Evolutionary conservation across 1,284 basidiomycete species (phyloP).

Genomic region (Ustanciosporium gigantosporum): DNA sequence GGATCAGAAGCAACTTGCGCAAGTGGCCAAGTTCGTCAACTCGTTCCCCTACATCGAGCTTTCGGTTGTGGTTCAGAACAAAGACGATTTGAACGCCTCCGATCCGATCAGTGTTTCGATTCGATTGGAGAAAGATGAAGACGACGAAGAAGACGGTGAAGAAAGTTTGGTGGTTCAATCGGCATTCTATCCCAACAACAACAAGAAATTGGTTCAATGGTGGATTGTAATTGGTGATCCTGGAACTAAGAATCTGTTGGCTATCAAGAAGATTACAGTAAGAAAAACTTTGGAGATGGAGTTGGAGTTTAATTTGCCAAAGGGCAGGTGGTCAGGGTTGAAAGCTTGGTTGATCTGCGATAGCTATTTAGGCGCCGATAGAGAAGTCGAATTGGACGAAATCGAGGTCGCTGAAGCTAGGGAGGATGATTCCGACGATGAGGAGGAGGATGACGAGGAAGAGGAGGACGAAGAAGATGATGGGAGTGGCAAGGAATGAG

Average conservation of each 20-base stretch:
- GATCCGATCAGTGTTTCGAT: slow-evolving; percentile 83
- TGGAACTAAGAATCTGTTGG: slow-evolving; percentile 73
- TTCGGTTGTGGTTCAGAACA: slow-evolving; percentile 70
- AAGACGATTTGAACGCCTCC: slow-evolving; percentile 67
- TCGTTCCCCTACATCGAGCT: slow-evolving; percentile 72
- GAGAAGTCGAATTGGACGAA: slow-evolving; percentile 45
- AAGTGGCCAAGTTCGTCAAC: slow-evolving; percentile 70
- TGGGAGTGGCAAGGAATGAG: too few species aligned
- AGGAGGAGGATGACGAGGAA: slow-evolving; percentile 33
- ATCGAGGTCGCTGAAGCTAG: slow-evolving; percentile 50
- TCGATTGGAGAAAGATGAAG: slow-evolving; percentile 77
- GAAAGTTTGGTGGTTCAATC: slow-evolving; percentile 79
- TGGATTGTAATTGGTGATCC: slow-evolving; percentile 92
- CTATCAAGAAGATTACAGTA: slow-evolving; percentile 94
- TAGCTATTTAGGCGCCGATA: slow-evolving; percentile 67
- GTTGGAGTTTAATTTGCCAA: slow-evolving; percentile 76
- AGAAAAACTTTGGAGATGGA: slow-evolving; percentile 71
- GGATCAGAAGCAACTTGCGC: slow-evolving; percentile 69
- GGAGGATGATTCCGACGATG: slow-evolving; percentile 43
- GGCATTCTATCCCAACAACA: slow-evolving; percentile 81
- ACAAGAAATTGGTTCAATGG: slow-evolving; percentile 90
- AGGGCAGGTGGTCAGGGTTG: slow-evolving; percentile 76
- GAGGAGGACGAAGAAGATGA: neutral
- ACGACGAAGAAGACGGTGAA: slow-evolving; percentile 62
- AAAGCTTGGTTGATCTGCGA: slow-evolving; percentile 93